phyloP scores from a whole-genome alignment of 169 alveolate genomes.

The Plasmodium coatneyi region DNA sequence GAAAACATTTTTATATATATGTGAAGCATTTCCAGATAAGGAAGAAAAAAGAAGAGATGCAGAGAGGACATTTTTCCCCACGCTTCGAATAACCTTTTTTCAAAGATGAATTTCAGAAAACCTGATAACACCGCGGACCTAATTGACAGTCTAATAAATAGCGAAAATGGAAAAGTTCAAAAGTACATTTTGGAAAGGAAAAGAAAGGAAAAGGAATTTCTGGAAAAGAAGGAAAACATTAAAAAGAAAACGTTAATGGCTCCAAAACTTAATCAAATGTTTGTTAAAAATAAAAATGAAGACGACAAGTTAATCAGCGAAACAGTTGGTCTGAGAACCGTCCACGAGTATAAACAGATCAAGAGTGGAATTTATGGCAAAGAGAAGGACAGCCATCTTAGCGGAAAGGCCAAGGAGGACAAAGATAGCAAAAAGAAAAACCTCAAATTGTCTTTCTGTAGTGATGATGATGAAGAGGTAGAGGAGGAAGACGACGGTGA shows the following conservation, averaged over 20 bases:
- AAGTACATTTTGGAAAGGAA: constrained; percentile 70
- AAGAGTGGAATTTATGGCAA: constrained; percentile 62
- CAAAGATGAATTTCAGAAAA: constrained; percentile 58
- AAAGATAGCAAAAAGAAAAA: constrained; percentile 15
- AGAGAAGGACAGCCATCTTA: constrained; percentile 4
- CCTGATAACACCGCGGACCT: constrained; percentile 62
- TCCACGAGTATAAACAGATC: constrained; percentile 71
- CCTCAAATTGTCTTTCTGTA: constrained; percentile 49
- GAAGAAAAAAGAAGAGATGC: background rate
- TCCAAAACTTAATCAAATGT: constrained; percentile 71
- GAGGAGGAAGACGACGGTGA: constrained; percentile 18
- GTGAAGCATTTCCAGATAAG: background rate
- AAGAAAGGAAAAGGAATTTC: constrained; percentile 66
- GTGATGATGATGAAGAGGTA: constrained; percentile 37
- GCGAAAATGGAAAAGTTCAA: constrained; percentile 76
- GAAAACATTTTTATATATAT: background rate
- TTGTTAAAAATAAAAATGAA: constrained; percentile 65
- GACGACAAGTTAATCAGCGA: constrained; percentile 73
- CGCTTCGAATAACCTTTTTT: background rate
- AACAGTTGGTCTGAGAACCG: constrained; percentile 70
- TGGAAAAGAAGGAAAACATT: constrained; percentile 69
- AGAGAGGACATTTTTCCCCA: background rate
- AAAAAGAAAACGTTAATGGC: constrained; percentile 60
- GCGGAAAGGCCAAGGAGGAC: constrained; percentile 4
- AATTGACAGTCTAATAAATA: constrained; percentile 67